These are phyloP conservation scores for Exobasidium cylindrosporum DNA, from an alignment of 1,284 basidiomycete species.

Conservation along the genomic window DNA sequence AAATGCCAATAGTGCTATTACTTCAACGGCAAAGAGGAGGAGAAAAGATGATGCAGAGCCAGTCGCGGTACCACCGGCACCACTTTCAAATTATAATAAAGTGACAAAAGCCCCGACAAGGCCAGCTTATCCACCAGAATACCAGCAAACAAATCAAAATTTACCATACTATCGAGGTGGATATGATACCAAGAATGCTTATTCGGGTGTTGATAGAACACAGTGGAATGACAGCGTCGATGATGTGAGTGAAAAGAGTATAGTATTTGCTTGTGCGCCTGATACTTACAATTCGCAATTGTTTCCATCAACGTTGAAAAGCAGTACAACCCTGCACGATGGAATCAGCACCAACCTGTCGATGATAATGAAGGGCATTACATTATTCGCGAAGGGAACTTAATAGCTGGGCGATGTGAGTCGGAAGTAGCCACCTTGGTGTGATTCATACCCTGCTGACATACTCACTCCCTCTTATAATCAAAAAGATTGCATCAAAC, in stretches of 20 bases:
- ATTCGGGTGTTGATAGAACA: not conserved
- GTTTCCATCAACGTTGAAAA: too few relatives aligned
- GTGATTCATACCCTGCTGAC: not conserved
- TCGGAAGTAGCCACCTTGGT: too few relatives aligned
- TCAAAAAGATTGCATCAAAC: constrained; percentile 69
- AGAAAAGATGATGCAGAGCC: not conserved
- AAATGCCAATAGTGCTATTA: not conserved
- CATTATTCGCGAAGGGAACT: constrained; percentile 54
- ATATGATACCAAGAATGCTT: not conserved
- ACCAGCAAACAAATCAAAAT: not conserved
- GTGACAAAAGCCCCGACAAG: not conserved
- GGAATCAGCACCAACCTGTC: constrained; percentile 24
- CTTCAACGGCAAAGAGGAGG: constrained; percentile 4
- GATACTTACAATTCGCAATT: too few relatives aligned
- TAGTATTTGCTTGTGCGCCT: too few relatives aligned
- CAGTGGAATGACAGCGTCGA: not conserved
- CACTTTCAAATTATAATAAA: not conserved
- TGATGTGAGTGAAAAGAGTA: not conserved
- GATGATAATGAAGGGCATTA: constrained; percentile 58
- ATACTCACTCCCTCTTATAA: constrained; percentile 2
- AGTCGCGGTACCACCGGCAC: not conserved
- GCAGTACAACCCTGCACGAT: not conserved
- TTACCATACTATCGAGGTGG: not conserved
- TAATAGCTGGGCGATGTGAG: constrained; percentile 43
- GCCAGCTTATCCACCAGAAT: not conserved